Conservation (phyloP, 768 basidiomycete genomes). For the Tephrocybe sp. region DNA sequence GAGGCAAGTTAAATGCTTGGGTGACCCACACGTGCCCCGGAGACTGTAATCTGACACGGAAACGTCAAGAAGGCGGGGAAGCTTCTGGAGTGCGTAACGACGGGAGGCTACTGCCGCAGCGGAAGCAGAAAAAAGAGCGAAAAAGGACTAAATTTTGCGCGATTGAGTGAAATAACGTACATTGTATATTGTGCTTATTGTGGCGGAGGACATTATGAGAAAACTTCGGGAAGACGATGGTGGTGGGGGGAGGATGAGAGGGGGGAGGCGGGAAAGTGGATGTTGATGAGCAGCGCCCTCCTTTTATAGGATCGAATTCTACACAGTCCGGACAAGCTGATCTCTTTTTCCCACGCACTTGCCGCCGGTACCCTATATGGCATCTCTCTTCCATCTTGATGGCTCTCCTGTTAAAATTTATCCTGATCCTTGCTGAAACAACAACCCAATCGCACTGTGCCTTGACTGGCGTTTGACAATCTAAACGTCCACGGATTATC, state of each 20-base stretch:
- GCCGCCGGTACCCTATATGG: constrained; percentile 24
- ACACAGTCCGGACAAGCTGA: constrained; percentile 19
- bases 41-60: constrained; percentile 19
- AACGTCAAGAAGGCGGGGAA: constrained; percentile 17
- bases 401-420: background rate
- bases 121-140: constrained; percentile 5
- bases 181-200: constrained; percentile 30
- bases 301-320: constrained; percentile 22
- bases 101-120: constrained; percentile 9
- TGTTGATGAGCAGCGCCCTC: constrained; percentile 19
- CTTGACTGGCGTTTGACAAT: too few species aligned
- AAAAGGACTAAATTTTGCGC: constrained; percentile 8
- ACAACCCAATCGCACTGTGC: background rate
- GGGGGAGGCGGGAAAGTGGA: constrained; percentile 16
- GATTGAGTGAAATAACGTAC: constrained; percentile 28
- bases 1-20: constrained; percentile 13
- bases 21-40: constrained; percentile 20
- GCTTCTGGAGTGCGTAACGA: constrained; percentile 14
- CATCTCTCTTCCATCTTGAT: constrained; percentile 3
- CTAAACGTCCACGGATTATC: too few species aligned
- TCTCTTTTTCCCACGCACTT: constrained; percentile 21
- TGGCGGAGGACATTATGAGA: constrained; percentile 30
- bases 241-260: constrained; percentile 4
- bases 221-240: too few species aligned
- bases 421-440: background rate